Evolutionary conservation across 306 rosid genomes (phyloP).

Genomic region (Abrus precatorius): DNA sequence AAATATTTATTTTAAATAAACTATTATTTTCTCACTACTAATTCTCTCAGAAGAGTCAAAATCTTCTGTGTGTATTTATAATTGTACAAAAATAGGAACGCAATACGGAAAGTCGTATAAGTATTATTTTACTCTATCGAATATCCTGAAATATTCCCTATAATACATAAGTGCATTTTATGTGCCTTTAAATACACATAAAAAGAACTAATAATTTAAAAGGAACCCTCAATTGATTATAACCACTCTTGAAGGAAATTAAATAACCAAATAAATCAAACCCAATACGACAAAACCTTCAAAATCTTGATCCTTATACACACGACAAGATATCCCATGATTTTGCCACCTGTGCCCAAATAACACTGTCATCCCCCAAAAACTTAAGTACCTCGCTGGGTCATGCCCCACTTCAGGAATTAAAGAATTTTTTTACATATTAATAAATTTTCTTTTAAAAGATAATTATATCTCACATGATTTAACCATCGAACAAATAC

Average conservation of each 20-base stretch:
- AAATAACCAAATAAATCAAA: neutral
- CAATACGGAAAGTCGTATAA: constrained; percentile 14
- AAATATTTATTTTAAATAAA: too few relatives aligned
- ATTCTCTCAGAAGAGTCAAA: too few relatives aligned
- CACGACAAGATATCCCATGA: neutral
- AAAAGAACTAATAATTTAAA: neutral
- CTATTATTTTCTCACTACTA: too few relatives aligned
- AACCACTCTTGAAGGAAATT: neutral
- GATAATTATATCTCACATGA: too few relatives aligned
- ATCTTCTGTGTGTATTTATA: neutral
- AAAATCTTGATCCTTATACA: neutral
- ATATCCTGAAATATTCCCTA: constrained; percentile 41
- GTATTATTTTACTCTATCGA: constrained; percentile 17
- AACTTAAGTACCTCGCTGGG: neutral
- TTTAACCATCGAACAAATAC: too few relatives aligned
- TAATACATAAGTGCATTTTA: neutral
- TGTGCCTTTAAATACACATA: too few relatives aligned
- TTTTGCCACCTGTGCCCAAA: constrained; percentile 2
- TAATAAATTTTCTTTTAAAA: too few relatives aligned
- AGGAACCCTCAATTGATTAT: constrained; percentile 14
- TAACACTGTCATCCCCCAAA: neutral
- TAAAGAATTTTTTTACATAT: neutral
- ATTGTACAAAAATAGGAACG: neutral
- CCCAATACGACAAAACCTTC: neutral
- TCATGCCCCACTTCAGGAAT: constrained; percentile 1